Base-by-base conservation (phyloP, 225 moss, liverwort and hornwort species). In the Sphagnum contortum region DNA sequence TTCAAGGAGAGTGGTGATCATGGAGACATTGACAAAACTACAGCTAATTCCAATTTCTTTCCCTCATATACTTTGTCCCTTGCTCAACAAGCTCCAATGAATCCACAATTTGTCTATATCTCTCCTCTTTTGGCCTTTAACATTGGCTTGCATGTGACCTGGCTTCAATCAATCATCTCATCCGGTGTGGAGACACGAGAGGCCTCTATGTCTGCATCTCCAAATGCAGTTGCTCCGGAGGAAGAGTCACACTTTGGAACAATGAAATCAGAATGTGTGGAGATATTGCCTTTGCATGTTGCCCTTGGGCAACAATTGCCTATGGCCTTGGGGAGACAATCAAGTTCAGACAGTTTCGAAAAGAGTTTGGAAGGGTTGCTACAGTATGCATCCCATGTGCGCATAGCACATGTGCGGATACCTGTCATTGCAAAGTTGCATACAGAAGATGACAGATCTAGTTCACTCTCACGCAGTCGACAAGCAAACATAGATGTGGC, bases 401-500 rank as follows among this genome's bases (percentile, higher is more conserved):
- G 83, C n/a, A 83, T 87, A 49, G 83, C 73, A 49, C 80, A 87
- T 68, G 73, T 83, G 62, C 75, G 77, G 66, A 63, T 69, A 71
- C 80, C 87, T 61, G 74, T 65, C 5, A 58, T 72, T 53, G 70
- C 68, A 60, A 80, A 66, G 49, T 63, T 80, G 48, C 80, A 77
- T 66, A 70, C 71, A 47, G 69, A 72, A 67, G 77, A 80, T 59
- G 83, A 87, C 46, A 77, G 80, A 51, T 48, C 66, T 66, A 66
- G 71, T 58, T 65, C 67, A 45, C 62, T 57, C 4, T 72, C 71
- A 57, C 85, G 74, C 54, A 75, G 78, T 57, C 82, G 87, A 51
- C 88, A 85, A 74, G 71, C 74, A 60, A 84, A 85, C 65, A 88
- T 96, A 53, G 96, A 92, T 75, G 45, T 74, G 53, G 83, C 90